A percentile compares a stretch with the other conserved stretches of the same genome.
Evolutionary conservation across 2,329 filamentous ascomycete genomes (phyloP).

Genomic region (Geoglossum cookeanum): DNA sequence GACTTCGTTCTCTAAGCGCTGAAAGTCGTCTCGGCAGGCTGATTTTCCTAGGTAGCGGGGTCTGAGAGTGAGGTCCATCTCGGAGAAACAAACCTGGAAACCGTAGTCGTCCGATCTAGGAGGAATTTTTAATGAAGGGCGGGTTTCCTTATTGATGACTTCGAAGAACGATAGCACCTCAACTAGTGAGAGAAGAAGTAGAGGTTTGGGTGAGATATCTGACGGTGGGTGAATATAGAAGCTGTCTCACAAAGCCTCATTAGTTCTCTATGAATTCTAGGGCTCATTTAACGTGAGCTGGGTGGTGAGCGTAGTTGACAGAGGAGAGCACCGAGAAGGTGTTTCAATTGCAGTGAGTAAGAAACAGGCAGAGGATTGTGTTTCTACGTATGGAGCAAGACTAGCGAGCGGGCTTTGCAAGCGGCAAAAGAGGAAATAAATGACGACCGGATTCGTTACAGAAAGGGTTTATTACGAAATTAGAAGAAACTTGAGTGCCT

Average conservation of each 20-base stretch:
- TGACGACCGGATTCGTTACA: neutral
- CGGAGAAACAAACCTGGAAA: constrained; percentile 43
- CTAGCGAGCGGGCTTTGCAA: too few relatives aligned
- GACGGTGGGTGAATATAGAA: constrained; percentile 45
- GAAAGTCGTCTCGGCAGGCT: constrained; percentile 23
- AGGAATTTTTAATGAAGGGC: constrained; percentile 38
- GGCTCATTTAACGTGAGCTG: too few relatives aligned
- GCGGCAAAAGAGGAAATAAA: too few relatives aligned
- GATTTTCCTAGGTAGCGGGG: constrained; percentile 50
- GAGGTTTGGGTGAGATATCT: constrained; percentile 28
- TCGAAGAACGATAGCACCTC: constrained; percentile 48
- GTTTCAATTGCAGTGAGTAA: too few relatives aligned
- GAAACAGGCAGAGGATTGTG: too few relatives aligned
- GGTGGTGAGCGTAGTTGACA: too few relatives aligned
- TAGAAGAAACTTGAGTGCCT: neutral
- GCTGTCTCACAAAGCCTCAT: constrained; percentile 21
- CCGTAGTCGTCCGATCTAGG: constrained; percentile 28
- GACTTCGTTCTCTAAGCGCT: constrained; percentile 18
- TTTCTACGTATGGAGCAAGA: too few relatives aligned
- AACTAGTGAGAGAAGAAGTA: constrained; percentile 45
- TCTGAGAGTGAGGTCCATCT: constrained; percentile 34
- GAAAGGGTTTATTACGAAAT: neutral
- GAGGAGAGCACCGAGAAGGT: too few relatives aligned
- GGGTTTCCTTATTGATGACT: constrained; percentile 41
- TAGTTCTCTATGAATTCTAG: constrained; percentile 4